A percentile compares a stretch with the other conserved stretches of the same genome.
Evolutionary conservation across 2,329 filamentous ascomycete genomes (phyloP).

Genomic region (Atkinsonella texensis): DNA sequence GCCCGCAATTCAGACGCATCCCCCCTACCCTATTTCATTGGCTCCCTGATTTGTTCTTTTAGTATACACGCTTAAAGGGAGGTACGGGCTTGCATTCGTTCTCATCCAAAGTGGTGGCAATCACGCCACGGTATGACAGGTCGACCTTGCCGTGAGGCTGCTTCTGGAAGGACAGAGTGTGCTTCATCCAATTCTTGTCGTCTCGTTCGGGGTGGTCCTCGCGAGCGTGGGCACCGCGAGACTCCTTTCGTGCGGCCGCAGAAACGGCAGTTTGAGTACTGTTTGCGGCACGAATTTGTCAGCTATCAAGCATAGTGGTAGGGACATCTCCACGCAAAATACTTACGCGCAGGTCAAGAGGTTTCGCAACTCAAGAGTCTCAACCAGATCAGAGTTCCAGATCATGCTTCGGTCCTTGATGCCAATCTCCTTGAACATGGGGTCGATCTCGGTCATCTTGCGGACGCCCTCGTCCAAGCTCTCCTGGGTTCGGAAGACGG

Average conservation of each 20-base stretch:
- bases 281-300: neutral
- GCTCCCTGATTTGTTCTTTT: constrained; percentile 22
- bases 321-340: neutral
- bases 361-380: constrained; percentile 92
- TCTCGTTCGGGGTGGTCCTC: constrained; percentile 95
- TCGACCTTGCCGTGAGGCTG: constrained; percentile 78
- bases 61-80: constrained; percentile 91
- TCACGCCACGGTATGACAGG: constrained; percentile 74
- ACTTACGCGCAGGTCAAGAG: constrained; percentile 91
- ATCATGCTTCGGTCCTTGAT: constrained; percentile 99
- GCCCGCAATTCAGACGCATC: neutral
- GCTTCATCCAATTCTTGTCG: constrained; percentile 98
- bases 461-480: constrained; percentile 85
- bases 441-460: constrained; percentile 77
- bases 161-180: constrained; percentile 95
- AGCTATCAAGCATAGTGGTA: neutral
- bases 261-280: constrained; percentile 83
- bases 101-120: constrained; percentile 77
- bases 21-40: neutral
- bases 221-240: constrained; percentile 89
- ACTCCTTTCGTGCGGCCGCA: constrained; percentile 92
- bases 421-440: constrained; percentile 67
- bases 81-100: constrained; percentile 92
- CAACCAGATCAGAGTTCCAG: constrained; percentile 96
- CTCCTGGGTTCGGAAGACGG: constrained; percentile 91